Evolutionary conservation across 2,329 filamentous ascomycete species (phyloP).

Genomic region (Mycosphaerella arachidis): DNA sequence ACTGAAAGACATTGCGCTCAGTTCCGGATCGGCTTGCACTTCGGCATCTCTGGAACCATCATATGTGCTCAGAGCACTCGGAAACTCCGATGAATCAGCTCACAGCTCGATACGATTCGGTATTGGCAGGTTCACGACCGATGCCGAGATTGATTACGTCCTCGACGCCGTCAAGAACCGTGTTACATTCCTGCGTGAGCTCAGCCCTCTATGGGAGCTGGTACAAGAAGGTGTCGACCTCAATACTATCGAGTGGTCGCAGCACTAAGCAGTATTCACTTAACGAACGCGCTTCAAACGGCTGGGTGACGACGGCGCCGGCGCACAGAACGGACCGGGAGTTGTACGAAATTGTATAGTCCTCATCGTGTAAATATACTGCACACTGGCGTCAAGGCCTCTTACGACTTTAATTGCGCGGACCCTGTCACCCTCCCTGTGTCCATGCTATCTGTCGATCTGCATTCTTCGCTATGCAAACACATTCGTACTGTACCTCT

Average conservation of each 20-base stretch:
- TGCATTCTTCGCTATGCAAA: constrained; percentile 12
- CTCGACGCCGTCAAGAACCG: constrained; percentile 87
- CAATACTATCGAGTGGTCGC: constrained; percentile 96
- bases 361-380: background rate
- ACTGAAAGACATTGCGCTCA: constrained; percentile 93
- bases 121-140: constrained; percentile 94
- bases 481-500: constrained; percentile 26
- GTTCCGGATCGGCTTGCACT: constrained; percentile 93
- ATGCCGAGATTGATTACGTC: constrained; percentile 94
- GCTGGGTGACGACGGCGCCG: background rate
- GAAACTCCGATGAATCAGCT: constrained; percentile 94
- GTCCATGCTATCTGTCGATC: background rate
- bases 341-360: background rate
- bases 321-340: background rate
- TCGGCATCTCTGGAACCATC: constrained; percentile 94
- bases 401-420: background rate
- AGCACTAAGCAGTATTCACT: constrained; percentile 65
- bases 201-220: constrained; percentile 94
- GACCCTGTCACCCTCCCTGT: background rate
- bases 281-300: background rate
- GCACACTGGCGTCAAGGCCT: background rate
- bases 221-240: constrained; percentile 95
- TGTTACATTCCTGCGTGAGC: constrained; percentile 86
- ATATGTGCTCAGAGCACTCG: constrained; percentile 89
- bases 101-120: constrained; percentile 98